Evolutionary conservation across 768 basidiomycete genomes (phyloP).

Genomic region (Solioccasus polychromus): DNA sequence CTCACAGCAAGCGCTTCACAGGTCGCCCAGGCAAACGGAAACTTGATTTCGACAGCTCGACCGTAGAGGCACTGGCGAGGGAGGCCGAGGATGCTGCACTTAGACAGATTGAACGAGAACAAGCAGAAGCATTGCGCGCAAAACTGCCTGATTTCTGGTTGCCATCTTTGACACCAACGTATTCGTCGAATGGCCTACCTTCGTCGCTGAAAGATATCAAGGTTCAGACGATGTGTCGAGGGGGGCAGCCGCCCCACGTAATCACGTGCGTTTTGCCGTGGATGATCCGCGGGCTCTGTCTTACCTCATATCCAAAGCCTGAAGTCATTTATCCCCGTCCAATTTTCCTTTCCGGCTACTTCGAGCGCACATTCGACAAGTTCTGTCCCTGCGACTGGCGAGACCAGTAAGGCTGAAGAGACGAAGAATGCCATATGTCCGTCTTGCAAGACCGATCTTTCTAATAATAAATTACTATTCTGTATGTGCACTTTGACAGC

Average conservation of each 20-base stretch:
- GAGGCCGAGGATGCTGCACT: constrained; percentile 91
- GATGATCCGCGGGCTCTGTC: neutral
- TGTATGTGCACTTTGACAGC: constrained; percentile 42
- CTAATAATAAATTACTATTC: constrained; percentile 71
- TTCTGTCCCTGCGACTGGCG: constrained; percentile 36
- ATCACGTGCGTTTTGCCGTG: constrained; percentile 54
- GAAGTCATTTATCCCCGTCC: constrained; percentile 79
- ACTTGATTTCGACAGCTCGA: constrained; percentile 74
- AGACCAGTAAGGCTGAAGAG: constrained; percentile 49
- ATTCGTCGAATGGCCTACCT: constrained; percentile 59
- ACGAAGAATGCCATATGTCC: constrained; percentile 70
- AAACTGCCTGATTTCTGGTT: constrained; percentile 99
- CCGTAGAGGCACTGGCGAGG: constrained; percentile 65
- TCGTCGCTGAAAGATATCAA: constrained; percentile 76
- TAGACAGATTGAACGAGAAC: constrained; percentile 77
- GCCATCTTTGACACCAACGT: constrained; percentile 85
- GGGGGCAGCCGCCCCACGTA: constrained; percentile 73
- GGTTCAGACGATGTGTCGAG: constrained; percentile 85
- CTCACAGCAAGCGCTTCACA: constrained; percentile 22
- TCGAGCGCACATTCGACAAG: constrained; percentile 37
- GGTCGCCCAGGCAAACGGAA: constrained; percentile 75
- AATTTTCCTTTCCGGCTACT: constrained; percentile 58
- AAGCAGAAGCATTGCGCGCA: constrained; percentile 76
- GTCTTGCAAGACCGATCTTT: constrained; percentile 81
- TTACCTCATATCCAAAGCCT: constrained; percentile 45